Base-by-base conservation (phyloP, 306 rosid genomes). In the Luffa acutangula region DNA sequence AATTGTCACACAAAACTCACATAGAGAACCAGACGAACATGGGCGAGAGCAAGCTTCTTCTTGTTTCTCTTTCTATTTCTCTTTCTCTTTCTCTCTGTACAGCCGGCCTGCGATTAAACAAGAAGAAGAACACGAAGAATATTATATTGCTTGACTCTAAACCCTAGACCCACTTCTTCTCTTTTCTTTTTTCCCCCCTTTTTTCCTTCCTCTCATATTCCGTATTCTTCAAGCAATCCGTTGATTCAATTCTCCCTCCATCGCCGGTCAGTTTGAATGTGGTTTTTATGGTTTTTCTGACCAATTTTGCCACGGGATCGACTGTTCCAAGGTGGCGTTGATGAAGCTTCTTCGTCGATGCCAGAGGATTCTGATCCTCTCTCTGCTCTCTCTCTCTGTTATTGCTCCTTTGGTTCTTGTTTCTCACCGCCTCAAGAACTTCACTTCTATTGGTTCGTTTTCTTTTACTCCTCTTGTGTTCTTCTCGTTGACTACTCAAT, bases 291-390 rank as follows among this genome's bases (percentile, higher is more conserved):
- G 80, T 69, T 65, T 56, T 65, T 81, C 37, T 42, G 66, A 80
- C 81, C 60, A 75, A 57, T 82, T 79, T 65, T 58, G 25, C 84
- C 13, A 76, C 67, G 78, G 78, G 59, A 49, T 54, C 75, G 52
- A 58, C 79, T 64, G 17, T 31, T 6, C 66, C 70, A 31, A 75
- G 70, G 46, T 15, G 77, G 59, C 87, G 57, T 82, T 88, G 88
- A 95, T 96, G 99, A 96, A 83, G 86, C 86, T 83, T n/a, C 67
- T 86, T 82, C 91, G 80, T 77, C 90, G 96, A 82, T 86, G 91
- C 83, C 93, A 87, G 96, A 96, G 99, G 98, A 88, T 80, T 83
- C 81, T 96, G 70, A 85, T 96, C 97, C 99, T 96, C 91, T 81
- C 86, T 83, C 80, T 96, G 71, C 94, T 96, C 9, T 89, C 85